A percentile compares a stretch with the other conserved stretches of the same genome.
Conservation (phyloP, 2,329 filamentous ascomycete species). For the Hyphodiscus sp. region DNA sequence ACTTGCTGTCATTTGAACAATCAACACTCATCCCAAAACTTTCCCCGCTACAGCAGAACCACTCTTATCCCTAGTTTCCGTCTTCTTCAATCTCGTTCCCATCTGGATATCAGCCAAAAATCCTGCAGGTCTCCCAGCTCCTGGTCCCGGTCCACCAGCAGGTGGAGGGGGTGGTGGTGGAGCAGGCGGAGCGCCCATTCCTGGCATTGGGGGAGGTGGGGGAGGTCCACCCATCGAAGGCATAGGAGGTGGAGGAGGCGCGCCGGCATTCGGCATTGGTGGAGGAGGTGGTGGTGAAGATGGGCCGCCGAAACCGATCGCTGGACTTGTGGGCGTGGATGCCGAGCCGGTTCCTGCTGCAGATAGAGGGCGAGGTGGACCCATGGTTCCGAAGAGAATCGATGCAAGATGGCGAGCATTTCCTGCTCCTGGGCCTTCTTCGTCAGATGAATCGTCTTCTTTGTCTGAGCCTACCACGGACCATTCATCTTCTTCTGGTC, state of each 20-base stretch:
- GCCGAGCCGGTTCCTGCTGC: constrained; percentile 64
- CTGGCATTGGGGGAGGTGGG: constrained; percentile 31
- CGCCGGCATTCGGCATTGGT: constrained; percentile 38
- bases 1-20: background rate
- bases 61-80: constrained; percentile 83
- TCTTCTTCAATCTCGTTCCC: constrained; percentile 77
- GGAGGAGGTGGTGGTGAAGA: constrained; percentile 42
- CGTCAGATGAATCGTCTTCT: constrained; percentile 67
- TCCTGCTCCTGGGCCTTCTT: constrained; percentile 71
- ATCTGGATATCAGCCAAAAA: constrained; percentile 78
- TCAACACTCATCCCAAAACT: constrained; percentile 43
- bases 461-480: constrained; percentile 69
- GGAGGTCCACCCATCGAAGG: constrained; percentile 32
- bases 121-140: constrained; percentile 47
- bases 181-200: constrained; percentile 26
- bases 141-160: constrained; percentile 26
- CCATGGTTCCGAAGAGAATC: constrained; percentile 96
- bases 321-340: constrained; percentile 36
- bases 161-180: constrained; percentile 28
- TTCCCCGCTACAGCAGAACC: constrained; percentile 64
- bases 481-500: constrained; percentile 74
- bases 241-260: constrained; percentile 35
- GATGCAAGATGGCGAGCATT: constrained; percentile 89
- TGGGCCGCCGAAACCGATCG: constrained; percentile 32
- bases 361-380: constrained; percentile 79